Base-by-base conservation (phyloP, 345 rosid species). In the Syzygium aromaticum region DNA sequence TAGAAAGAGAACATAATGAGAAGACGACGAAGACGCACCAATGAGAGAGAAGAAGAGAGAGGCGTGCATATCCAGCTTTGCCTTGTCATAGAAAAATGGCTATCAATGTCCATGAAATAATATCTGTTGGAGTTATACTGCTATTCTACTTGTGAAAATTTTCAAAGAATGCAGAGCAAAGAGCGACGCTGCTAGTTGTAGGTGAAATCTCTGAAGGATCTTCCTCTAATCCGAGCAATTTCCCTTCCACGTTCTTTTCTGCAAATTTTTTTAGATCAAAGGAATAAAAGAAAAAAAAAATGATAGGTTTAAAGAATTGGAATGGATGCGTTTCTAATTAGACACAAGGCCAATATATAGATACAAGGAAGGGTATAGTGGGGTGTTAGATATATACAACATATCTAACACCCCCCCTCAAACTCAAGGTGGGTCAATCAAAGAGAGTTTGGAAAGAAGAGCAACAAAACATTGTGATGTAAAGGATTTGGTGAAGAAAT, bases 171-270 rank as follows among this genome's bases (percentile, higher is more conserved):
- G 7, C 49, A 46, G 30, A 40, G 9, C 53, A 77, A 19, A 84
- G 33, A 84, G n/a, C 13, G 15, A 95, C 99, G 73, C 98, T 92
- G 78, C 94, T 94, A 78, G 86, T 90, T 56, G 98, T 95, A 87
- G 98, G 98, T 87, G 97, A 92, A 73, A 95, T 93, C 93, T 96
- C 96, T 91, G 95, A 77, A 85, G 96, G 96, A 86, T 94, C 89
- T 93, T 93, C 93, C 25, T 95, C 95, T 90, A 97, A 92, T 90
- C 91, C 89, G 49, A 97, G 95, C 98, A 38, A 96, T 97, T 91
- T 95, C 98, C 91, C 92, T 94, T 86, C 99, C 98, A 2, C 95
- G 95, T 87, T 93, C 95, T 89, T 97, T 95, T 88, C 99, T 97
- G 91, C 64, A 88, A 89, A 89, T 89, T 86, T 54, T 88, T 49